A percentile compares a stretch with the other conserved stretches of the same genome.
These are phyloP conservation scores for Monosporozyma servazzii DNA, from an alignment of 805 yeast species.

Conservation along the genomic window DNA sequence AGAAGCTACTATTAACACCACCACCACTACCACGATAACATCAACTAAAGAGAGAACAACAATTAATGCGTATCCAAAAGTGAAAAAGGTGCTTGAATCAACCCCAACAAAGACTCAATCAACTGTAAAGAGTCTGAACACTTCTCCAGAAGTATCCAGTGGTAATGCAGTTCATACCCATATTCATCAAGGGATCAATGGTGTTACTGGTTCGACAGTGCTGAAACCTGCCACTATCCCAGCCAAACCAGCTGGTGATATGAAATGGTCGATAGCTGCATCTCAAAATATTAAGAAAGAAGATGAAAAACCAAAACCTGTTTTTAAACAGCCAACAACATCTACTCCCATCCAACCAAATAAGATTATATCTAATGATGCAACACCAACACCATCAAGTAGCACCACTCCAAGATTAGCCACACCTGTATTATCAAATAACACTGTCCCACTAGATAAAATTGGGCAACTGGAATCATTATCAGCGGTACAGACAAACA, in stretches of 20 bases:
- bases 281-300: constrained; percentile 29
- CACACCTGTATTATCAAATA: constrained; percentile 4
- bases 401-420: constrained; percentile 16
- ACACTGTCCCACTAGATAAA: not conserved
- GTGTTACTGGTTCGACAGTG: constrained; percentile 26
- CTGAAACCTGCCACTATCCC: constrained; percentile 49
- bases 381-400: constrained; percentile 10
- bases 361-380: constrained; percentile 1
- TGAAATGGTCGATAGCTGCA: constrained; percentile 51
- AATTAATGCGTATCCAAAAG: constrained; percentile 14
- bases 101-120: constrained; percentile 10
- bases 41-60: not conserved
- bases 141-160: constrained; percentile 4
- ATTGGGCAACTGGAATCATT: not conserved
- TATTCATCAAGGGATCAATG: constrained; percentile 26
- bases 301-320: constrained; percentile 8
- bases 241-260: constrained; percentile 42
- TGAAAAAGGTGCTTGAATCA: constrained; percentile 2
- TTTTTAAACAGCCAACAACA: not conserved
- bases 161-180: constrained; percentile 21
- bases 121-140: constrained; percentile 13
- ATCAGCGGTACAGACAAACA: not conserved
- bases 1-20: not conserved
- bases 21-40: not conserved
- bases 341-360: not conserved